Percentiles rank a stretch among this genome's conserved stretches.
These are phyloP conservation scores for Penicillium sumatraense DNA, from an alignment of 2,329 filamentous ascomycete genomes.

Conservation along the genomic window DNA sequence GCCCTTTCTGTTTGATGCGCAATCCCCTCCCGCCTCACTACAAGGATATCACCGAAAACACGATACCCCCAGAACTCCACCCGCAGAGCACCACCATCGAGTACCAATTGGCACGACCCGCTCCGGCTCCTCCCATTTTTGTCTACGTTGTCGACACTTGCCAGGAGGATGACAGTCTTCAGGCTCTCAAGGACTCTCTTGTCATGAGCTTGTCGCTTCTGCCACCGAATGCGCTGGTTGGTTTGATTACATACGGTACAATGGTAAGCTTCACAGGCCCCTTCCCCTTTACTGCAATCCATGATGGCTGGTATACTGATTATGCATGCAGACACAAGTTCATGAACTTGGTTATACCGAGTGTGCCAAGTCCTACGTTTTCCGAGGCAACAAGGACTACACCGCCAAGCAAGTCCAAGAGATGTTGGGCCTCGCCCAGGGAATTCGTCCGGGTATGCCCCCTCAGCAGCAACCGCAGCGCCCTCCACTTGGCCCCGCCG, in stretches of 20 bases:
- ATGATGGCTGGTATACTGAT: constrained; percentile 9
- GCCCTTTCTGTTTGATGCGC: constrained; percentile 69
- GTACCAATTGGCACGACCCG: constrained; percentile 66
- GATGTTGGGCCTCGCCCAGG: constrained; percentile 83
- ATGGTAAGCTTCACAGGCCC: constrained; percentile 67
- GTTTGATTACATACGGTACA: constrained; percentile 75
- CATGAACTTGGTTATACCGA: constrained; percentile 98
- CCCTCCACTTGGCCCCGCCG: constrained; percentile 75
- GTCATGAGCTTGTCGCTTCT: constrained; percentile 69
- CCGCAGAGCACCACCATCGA: constrained; percentile 69
- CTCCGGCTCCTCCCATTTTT: constrained; percentile 69
- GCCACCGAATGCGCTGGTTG: constrained; percentile 67
- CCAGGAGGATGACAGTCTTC: constrained; percentile 70
- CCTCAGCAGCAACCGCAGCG: constrained; percentile 69
- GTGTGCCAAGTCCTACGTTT: constrained; percentile 98
- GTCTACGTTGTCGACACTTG: constrained; percentile 72
- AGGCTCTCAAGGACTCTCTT: constrained; percentile 69
- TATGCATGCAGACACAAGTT: constrained; percentile 73
- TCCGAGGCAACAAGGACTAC: constrained; percentile 97
- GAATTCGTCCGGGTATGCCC: constrained; percentile 73
- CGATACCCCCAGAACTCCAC: constrained; percentile 69
- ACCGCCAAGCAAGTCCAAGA: constrained; percentile 98
- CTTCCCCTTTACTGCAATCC: not conserved
- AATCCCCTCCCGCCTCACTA: constrained; percentile 70
- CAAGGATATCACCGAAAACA: constrained; percentile 70